Conservation (phyloP, 2,329 filamentous ascomycete genomes). For the Microsporum canis region DNA sequence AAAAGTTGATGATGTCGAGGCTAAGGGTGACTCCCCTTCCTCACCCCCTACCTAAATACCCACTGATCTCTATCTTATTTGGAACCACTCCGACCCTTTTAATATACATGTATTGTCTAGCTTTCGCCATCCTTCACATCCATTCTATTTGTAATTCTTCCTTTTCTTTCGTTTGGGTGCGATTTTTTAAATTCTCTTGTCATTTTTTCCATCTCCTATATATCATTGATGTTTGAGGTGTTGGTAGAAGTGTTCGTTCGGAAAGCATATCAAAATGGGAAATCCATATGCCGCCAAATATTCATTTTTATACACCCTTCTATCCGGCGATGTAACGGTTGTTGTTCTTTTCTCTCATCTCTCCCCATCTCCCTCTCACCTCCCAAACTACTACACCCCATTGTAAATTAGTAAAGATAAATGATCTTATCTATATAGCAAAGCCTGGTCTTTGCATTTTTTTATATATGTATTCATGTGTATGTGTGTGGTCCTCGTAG, state of each 20-base stretch:
- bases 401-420: constrained; percentile 4
- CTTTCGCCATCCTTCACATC: constrained; percentile 1
- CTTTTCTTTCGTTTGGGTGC: constrained; percentile 3
- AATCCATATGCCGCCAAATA: constrained; percentile 1
- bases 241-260: not conserved
- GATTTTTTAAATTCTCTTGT: not conserved
- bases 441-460: not conserved
- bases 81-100: not conserved
- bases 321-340: not conserved
- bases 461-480: not conserved
- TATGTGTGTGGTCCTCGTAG: not conserved
- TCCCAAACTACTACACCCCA: not conserved
- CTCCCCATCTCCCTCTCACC: constrained; percentile 14
- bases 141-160: constrained; percentile 2
- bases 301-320: not conserved
- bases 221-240: constrained; percentile 2
- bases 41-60: constrained; percentile 1
- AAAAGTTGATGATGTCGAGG: not conserved
- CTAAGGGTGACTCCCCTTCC: not conserved
- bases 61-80: not conserved
- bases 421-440: not conserved
- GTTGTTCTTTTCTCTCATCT: constrained; percentile 19
- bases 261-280: constrained; percentile 4
- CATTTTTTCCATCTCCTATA: not conserved
- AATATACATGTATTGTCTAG: constrained; percentile 7